A percentile compares a stretch with the other conserved stretches of the same genome.
phyloP scores from a whole-genome alignment of 179 eudicot species.

The Gypsophila paniculata region DNA sequence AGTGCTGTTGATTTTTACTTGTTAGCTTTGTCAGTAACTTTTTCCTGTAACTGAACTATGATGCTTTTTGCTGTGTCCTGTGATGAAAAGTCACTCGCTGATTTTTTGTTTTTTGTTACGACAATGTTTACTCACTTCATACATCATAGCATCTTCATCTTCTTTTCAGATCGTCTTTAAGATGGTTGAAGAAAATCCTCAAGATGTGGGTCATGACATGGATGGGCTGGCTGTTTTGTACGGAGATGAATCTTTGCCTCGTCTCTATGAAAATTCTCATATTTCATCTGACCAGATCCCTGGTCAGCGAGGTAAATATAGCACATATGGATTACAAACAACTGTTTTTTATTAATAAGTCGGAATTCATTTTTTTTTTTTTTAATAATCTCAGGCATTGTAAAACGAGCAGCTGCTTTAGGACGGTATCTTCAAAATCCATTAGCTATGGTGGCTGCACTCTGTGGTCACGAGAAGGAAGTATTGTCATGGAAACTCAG shows the following conservation, averaged over 20 bases:
- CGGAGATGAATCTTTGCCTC: conserved; percentile 91
- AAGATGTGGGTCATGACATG: conserved; percentile 87
- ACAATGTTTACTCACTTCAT: conserved; percentile 13
- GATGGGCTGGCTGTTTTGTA: conserved; percentile 63
- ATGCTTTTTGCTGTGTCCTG: neutral
- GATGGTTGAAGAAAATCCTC: conserved; percentile 89
- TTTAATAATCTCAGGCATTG: conserved; percentile 89
- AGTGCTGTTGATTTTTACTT: neutral
- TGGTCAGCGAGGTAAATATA: conserved; percentile 57
- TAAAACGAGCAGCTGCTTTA: conserved; percentile 85
- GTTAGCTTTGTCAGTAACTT: neutral
- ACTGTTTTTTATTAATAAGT: neutral
- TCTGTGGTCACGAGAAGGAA: conserved; percentile 86
- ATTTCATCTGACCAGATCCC: conserved; percentile 82
- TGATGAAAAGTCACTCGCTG: neutral
- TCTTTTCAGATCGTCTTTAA: conserved; percentile 72
- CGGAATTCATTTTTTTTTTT: no score
- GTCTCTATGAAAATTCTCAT: conserved; percentile 81
- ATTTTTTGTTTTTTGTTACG: neutral
- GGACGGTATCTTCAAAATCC: conserved; percentile 91
- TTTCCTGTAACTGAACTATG: neutral
- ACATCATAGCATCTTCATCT: conserved; percentile 12
- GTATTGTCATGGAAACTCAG: conserved; percentile 82
- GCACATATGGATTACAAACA: neutral
- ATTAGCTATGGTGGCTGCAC: conserved; percentile 82